Evolutionary conservation across 2,329 filamentous ascomycete species (phyloP).

Genomic region (Trichoderma sp.): DNA sequence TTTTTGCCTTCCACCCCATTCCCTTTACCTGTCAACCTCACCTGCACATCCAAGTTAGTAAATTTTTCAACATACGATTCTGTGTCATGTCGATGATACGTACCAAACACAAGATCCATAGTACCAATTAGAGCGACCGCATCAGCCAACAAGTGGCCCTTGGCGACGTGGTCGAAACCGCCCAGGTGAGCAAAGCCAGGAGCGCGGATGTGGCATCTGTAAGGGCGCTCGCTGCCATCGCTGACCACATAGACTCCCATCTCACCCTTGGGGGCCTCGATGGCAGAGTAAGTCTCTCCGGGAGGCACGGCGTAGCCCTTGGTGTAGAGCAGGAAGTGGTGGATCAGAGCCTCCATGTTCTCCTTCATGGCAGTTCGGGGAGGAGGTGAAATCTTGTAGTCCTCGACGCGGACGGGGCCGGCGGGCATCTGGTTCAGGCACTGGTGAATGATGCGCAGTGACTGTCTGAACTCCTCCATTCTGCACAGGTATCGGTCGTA

Average conservation of each 20-base stretch:
- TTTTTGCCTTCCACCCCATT: conserved; percentile 39
- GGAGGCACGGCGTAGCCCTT: conserved; percentile 98
- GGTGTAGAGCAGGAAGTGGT: conserved; percentile 98
- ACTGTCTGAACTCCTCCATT: conserved; percentile 99
- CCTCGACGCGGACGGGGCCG: conserved; percentile 91
- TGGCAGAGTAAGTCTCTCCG: conserved; percentile 96
- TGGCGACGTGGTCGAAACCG: conserved; percentile 90
- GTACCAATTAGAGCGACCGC: conserved; percentile 93
- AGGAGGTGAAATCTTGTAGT: conserved; percentile 97
- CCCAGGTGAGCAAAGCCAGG: conserved; percentile 94
- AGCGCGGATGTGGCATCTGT: conserved; percentile 95
- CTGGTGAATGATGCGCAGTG: conserved; percentile 96
- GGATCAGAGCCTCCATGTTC: conserved; percentile 99
- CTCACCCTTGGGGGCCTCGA: conserved; percentile 99
- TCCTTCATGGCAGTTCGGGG: conserved; percentile 99
- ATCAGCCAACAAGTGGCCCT: conserved; percentile 92
- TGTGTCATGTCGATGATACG: conserved; percentile 39
- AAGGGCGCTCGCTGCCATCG: conserved; percentile 93
- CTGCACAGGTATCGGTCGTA: conserved; percentile 99
- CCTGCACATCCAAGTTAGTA: conserved; percentile 50
- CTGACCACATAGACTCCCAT: conserved; percentile 98
- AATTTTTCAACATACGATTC: neutral
- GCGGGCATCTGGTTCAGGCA: conserved; percentile 99
- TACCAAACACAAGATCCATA: conserved; percentile 89
- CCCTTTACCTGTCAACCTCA: conserved; percentile 62